Percentiles rank a stretch among this genome's conserved stretches.
phyloP scores from a whole-genome alignment of 2,329 filamentous ascomycete genomes.

The Lithohypha guttulata region DNA sequence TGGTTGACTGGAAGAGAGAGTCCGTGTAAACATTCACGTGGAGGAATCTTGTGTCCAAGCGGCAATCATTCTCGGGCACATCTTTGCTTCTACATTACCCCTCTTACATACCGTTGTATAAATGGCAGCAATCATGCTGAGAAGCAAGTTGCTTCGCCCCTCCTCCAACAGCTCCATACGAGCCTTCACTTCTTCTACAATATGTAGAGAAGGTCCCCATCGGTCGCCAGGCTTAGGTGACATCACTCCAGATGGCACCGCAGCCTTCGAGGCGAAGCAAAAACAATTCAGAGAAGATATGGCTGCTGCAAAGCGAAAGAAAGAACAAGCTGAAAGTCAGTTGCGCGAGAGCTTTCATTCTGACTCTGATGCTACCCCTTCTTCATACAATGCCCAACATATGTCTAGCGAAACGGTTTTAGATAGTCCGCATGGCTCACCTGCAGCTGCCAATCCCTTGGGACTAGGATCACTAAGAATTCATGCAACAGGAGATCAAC shows the following conservation, averaged over 20 bases:
- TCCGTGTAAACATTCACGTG: too few relatives aligned
- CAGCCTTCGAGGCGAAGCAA: constrained; percentile 72
- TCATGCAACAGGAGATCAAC: constrained; percentile 44
- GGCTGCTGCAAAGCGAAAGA: constrained; percentile 61
- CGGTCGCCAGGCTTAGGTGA: constrained; percentile 73
- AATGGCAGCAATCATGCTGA: constrained; percentile 29
- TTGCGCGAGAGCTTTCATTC: constrained; percentile 40
- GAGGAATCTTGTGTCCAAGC: too few relatives aligned
- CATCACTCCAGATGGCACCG: constrained; percentile 61
- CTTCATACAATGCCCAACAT: constrained; percentile 23
- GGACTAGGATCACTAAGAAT: constrained; percentile 52
- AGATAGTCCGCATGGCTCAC: constrained; percentile 28
- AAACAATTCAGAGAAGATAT: constrained; percentile 76
- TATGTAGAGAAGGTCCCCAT: constrained; percentile 25
- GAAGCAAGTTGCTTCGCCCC: constrained; percentile 39
- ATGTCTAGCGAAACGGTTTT: constrained; percentile 19
- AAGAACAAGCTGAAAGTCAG: constrained; percentile 77
- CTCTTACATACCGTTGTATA: background rate
- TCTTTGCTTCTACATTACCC: too few relatives aligned
- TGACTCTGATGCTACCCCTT: constrained; percentile 27
- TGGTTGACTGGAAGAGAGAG: too few relatives aligned
- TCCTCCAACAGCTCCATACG: constrained; percentile 40
- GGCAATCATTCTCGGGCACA: background rate
- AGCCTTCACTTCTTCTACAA: constrained; percentile 47
- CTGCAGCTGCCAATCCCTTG: constrained; percentile 30